Percentiles rank a stretch among this genome's conserved stretches.
phyloP scores from a whole-genome alignment of 495 filamentous ascomycete species.

The Aspergillus homomorphus region DNA sequence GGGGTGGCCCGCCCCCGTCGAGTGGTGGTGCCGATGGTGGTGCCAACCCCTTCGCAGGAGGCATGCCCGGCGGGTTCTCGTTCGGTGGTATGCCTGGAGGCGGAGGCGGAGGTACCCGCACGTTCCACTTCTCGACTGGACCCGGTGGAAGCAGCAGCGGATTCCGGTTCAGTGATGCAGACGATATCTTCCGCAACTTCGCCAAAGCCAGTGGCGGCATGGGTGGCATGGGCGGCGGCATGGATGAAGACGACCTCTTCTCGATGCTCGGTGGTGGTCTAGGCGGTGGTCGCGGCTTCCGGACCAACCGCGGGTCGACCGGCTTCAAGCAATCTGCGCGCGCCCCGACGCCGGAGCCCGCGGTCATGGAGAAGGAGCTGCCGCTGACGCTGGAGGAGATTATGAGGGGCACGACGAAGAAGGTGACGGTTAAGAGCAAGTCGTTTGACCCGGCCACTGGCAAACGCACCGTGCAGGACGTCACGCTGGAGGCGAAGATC shows the following conservation, averaged over 20 bases:
- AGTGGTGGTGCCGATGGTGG: slow-evolving; percentile 47
- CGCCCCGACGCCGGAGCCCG: slow-evolving; percentile 75
- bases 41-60: slow-evolving; percentile 49
- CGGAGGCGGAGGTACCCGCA: slow-evolving; percentile 56
- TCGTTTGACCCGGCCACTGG: slow-evolving; percentile 73
- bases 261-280: slow-evolving; percentile 42
- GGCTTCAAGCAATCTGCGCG: slow-evolving; percentile 48
- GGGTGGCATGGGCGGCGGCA: slow-evolving; percentile 51
- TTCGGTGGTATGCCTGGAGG: slow-evolving; percentile 56
- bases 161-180: slow-evolving; percentile 78
- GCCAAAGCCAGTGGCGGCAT: slow-evolving; percentile 50
- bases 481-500: slow-evolving; percentile 87
- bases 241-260: slow-evolving; percentile 56
- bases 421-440: slow-evolving; percentile 97
- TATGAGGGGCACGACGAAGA: slow-evolving; percentile 81
- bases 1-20: slow-evolving; percentile 74
- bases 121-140: slow-evolving; percentile 73
- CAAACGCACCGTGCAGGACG: slow-evolving; percentile 80
- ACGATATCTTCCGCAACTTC: slow-evolving; percentile 82
- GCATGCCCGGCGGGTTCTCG: slow-evolving; percentile 54
- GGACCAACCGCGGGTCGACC: slow-evolving; percentile 33
- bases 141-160: slow-evolving; percentile 51
- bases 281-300: slow-evolving; percentile 37
- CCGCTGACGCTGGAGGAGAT: slow-evolving; percentile 83
- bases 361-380: slow-evolving; percentile 81